A percentile compares a stretch with the other conserved stretches of the same genome.
These are phyloP conservation scores for Aspergillus olivimuriae DNA, from an alignment of 495 filamentous ascomycete species.

Conservation along the genomic window DNA sequence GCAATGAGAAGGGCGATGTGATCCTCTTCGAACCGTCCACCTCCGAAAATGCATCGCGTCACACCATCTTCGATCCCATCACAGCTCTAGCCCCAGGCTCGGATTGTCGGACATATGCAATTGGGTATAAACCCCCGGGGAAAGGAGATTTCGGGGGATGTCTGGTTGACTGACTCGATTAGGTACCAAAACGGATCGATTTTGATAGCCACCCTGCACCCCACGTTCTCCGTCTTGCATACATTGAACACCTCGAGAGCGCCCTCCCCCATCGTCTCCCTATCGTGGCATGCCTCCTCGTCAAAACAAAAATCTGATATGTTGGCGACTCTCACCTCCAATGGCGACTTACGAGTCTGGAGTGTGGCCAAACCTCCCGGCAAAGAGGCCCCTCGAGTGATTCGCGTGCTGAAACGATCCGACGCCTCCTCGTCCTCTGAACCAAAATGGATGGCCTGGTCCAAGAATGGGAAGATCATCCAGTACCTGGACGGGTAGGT, in stretches of 20 bases:
- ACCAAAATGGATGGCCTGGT: constrained; percentile 96
- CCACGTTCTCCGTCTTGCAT: constrained; percentile 90
- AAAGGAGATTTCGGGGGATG: background rate
- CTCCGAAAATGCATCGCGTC: constrained; percentile 85
- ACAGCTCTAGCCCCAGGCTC: constrained; percentile 82
- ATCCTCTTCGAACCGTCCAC: constrained; percentile 92
- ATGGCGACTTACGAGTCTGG: constrained; percentile 94
- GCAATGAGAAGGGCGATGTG: constrained; percentile 84
- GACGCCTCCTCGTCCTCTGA: constrained; percentile 63
- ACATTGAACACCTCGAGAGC: constrained; percentile 75
- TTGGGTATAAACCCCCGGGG: constrained; percentile 57
- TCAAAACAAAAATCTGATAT: constrained; percentile 97
- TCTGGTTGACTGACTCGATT: constrained; percentile 3
- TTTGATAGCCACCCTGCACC: constrained; percentile 79
- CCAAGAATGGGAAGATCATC: constrained; percentile 91
- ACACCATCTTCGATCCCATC: constrained; percentile 90
- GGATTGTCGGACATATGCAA: constrained; percentile 95
- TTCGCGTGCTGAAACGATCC: constrained; percentile 74
- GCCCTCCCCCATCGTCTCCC: constrained; percentile 81
- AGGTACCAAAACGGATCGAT: constrained; percentile 96
- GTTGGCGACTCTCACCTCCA: constrained; percentile 85
- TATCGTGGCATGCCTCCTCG: constrained; percentile 96
- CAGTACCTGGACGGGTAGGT: constrained; percentile 90
- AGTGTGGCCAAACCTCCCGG: constrained; percentile 83
- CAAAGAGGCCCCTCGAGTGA: constrained; percentile 72